Base-by-base conservation (phyloP, 2,329 filamentous ascomycete species). In the Chaetomiaceae sp. region DNA sequence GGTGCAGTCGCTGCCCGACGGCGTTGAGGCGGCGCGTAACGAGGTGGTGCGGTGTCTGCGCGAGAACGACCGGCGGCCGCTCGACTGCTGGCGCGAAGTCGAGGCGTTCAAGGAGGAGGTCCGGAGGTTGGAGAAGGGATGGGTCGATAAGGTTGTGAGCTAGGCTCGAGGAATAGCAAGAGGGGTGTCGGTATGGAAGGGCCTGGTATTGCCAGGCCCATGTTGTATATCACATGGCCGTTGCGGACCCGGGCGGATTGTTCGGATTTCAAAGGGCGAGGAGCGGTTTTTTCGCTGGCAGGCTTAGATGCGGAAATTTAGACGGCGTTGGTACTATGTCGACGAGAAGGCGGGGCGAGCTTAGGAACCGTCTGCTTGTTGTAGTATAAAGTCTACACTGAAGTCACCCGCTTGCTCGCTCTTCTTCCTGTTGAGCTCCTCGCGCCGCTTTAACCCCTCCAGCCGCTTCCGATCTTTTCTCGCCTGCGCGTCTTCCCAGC, bases 81-180 rank as follows among this genome's bases (percentile, higher is more conserved):
- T 96, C 63, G 87, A 96, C 72, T 97, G 91, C 76, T 96, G 87
- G 86, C 78, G 83, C 68, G 89, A 96, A 77, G 88, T 96, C 19
- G 85, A 94, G 71, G 75, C 74, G 17, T 97, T 97, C 68, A 95
- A 90, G 79, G 77, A 78, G 59, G 88, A 95, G 74, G 90, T 97
- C 41, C 81, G 86, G 57, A 81, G 80, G 70, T 67, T 96, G 68
- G 91, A 96, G 78, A 84, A 81, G 68, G 75, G 75, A 20, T 97
- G 94, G 80, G 88, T 96, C 29, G 84, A 94, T 62, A 88, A 83
- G 70, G 81, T 94, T 46, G 77, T 87, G 48, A 68, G 68, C 54
- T 75, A 56, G 62, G 42, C 19, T 24, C 10, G 19, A 12, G 27
- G 20, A 10, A 17, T 17, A 7, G 18, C 8, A 44, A 33, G 49